Percentiles rank a stretch among this genome's conserved stretches.
phyloP scores from a whole-genome alignment of 2,329 filamentous ascomycete genomes.

The Corniculantispora saksenae region DNA sequence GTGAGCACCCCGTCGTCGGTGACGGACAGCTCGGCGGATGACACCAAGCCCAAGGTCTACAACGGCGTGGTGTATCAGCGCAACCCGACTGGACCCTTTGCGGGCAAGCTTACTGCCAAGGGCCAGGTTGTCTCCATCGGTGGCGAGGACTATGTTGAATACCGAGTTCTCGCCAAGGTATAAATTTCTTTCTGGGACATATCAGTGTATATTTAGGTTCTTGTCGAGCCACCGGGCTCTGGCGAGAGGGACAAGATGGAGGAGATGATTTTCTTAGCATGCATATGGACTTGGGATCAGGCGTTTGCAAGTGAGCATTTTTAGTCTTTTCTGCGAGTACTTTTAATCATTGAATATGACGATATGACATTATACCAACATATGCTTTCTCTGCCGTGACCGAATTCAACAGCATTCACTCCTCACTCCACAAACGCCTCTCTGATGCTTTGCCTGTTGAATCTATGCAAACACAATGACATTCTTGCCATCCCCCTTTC shows the following conservation, averaged over 20 bases:
- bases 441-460: too few species aligned
- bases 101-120: conserved; percentile 63
- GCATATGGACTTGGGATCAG: background rate
- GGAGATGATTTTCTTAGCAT: conserved; percentile 7
- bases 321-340: background rate
- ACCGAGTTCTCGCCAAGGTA: conserved; percentile 61
- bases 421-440: background rate
- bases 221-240: background rate
- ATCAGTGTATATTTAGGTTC: conserved; percentile 3
- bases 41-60: conserved; percentile 53
- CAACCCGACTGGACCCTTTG: conserved; percentile 60
- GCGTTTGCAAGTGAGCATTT: conserved; percentile 9
- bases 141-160: conserved; percentile 68
- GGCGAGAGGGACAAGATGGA: background rate
- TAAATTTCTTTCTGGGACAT: background rate
- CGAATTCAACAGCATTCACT: background rate
- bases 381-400: too few species aligned
- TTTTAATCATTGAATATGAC: conserved; percentile 5
- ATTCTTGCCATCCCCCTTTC: conserved; percentile 21
- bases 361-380: background rate
- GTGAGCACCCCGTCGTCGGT: conserved; percentile 10
- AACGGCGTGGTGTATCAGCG: conserved; percentile 63
- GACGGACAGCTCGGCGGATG: conserved; percentile 37
- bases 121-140: conserved; percentile 64
- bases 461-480: conserved; percentile 9